phyloP scores from a whole-genome alignment of 225 moss, liverwort and hornwort species.

The Polytrichum formosum region DNA sequence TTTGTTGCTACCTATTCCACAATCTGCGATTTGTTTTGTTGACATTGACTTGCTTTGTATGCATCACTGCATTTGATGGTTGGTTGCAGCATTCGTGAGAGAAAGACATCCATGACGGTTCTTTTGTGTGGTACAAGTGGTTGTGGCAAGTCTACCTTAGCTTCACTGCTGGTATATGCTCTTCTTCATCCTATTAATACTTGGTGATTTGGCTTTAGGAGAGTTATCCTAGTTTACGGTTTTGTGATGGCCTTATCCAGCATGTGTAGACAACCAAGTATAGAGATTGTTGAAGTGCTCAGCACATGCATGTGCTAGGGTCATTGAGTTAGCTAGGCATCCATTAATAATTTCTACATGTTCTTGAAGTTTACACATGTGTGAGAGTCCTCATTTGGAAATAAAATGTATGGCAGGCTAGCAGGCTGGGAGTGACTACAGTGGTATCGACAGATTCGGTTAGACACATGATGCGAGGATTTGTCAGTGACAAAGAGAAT shows the following conservation, averaged over 20 bases:
- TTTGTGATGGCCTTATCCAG: no score
- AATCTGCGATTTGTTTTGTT: no score
- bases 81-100: conserved; percentile 67
- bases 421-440: conserved; percentile 89
- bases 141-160: conserved; percentile 94
- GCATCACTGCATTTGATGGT: no score
- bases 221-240: no score
- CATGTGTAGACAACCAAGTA: no score
- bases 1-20: no score
- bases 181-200: conserved; percentile 7
- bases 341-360: no score
- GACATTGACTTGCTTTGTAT: no score
- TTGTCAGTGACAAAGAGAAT: conserved; percentile 83
- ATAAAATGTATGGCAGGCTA: conserved; percentile 49
- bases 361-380: no score
- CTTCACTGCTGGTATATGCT: conserved; percentile 65
- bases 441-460: conserved; percentile 98
- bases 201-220: neutral
- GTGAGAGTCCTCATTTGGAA: neutral
- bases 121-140: conserved; percentile 94
- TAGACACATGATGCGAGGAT: conserved; percentile 98
- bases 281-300: no score
- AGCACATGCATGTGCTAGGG: no score
- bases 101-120: conserved; percentile 84
- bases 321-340: no score